phyloP scores from a whole-genome alignment of 768 basidiomycete genomes.

The Termitomyces sp. region DNA sequence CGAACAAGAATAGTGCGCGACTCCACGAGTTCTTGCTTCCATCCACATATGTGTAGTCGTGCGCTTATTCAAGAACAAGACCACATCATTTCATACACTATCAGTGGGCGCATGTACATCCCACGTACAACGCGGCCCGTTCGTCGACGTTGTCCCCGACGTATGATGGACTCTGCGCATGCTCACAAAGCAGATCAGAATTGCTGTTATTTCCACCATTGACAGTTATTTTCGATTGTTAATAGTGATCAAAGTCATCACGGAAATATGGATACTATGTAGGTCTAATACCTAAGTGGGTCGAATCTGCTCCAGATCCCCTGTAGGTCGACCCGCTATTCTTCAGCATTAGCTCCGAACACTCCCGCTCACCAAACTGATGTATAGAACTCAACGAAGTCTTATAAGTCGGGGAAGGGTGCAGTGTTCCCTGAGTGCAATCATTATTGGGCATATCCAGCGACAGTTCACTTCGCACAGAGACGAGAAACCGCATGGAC shows the following conservation, averaged over 20 bases:
- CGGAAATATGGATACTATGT: background rate
- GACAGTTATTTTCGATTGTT: background rate
- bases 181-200: background rate
- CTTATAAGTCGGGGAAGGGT: slow-evolving; percentile 4
- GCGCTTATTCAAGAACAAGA: slow-evolving; percentile 10
- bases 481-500: slow-evolving; percentile 2
- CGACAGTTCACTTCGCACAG: background rate
- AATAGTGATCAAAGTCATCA: background rate
- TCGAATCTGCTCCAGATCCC: background rate
- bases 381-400: background rate
- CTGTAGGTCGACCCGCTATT: slow-evolving; percentile 1
- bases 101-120: slow-evolving; percentile 1
- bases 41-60: slow-evolving; percentile 5
- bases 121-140: slow-evolving; percentile 11
- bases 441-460: slow-evolving; percentile 5
- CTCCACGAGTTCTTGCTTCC: slow-evolving; percentile 10
- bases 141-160: background rate
- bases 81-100: slow-evolving; percentile 1
- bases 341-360: background rate
- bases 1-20: slow-evolving; percentile 4
- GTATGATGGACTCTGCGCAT: background rate
- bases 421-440: background rate
- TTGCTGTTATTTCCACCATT: background rate
- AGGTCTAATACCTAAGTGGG: background rate
- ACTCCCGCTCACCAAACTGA: background rate